Evolutionary conservation across 106 monocot species (phyloP), one percentile per base, ranked within the genome.

Genomic region (Allium sativum): DNA sequence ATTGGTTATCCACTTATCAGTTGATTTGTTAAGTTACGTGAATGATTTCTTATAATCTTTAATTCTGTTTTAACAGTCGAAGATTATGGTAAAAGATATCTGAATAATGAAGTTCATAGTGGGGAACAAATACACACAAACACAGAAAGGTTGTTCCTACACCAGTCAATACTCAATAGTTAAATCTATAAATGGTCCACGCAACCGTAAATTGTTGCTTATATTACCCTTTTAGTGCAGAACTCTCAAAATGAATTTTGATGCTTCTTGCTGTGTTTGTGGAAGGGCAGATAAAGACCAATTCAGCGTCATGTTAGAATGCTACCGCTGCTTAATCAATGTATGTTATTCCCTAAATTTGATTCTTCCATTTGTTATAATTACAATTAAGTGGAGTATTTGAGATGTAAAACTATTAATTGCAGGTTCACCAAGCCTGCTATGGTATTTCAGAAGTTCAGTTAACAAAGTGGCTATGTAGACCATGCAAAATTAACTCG

Each of bases 351-450:
- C 12, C 1, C 19, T 11, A 42, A 16, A 17, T 11, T 21, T 21
- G 14, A 57, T 45, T 18, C 59, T 70, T 76, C 8, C 46, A 18
- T 44, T 71, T 9, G 6, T 19, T 16, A 31, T 31, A 31, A 5
- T 31, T 31, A 31, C 31, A 31, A 31, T 31, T 31, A 53, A 53
- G 41, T 16, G 51, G 48, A 48, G 71, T 69, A 7, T 17, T 58
- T 42, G n/a, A 31, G 31, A 2, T 31, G 31, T 5, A 8, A 15
- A 42, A 48, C 61, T 56, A 61, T 46, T 63, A 14, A 65, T 1
- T 79, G 65, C 69, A 94, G 94, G 89, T 94, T 19, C 94, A 94
- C 56, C 89, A 89, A 55, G 89, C 89, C 46, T 94, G 94, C 72
- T 94, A 94, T 79, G 94, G 94, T 73, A 73, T 86, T 68, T 64